Evolutionary conservation across 441 rosid species (phyloP).

Genomic region (Populus trichocarpa): DNA sequence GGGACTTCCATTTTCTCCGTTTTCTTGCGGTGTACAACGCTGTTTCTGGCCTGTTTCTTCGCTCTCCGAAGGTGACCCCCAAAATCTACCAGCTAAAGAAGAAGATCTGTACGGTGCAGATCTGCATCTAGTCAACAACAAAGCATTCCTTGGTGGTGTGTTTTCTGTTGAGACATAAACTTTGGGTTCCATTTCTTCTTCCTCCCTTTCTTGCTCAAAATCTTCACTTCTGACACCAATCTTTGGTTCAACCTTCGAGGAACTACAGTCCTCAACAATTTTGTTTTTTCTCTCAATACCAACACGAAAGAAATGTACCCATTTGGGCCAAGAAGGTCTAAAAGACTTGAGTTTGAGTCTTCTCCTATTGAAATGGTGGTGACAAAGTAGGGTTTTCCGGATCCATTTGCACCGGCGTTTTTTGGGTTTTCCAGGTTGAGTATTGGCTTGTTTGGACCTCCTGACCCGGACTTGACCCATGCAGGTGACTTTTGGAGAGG

Average conservation of each 20-base stretch:
- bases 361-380: slow-evolving; percentile 2
- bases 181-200: slow-evolving; percentile 27
- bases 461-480: slow-evolving; percentile 90
- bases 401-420: slow-evolving; percentile 50
- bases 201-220: slow-evolving; percentile 18
- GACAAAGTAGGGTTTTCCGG: slow-evolving; percentile 35
- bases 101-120: slow-evolving; percentile 88
- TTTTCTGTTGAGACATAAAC: slow-evolving; percentile 28
- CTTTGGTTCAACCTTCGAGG: slow-evolving; percentile 31
- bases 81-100: slow-evolving; percentile 67
- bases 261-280: slow-evolving; percentile 27
- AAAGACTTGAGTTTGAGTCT: slow-evolving; percentile 28
- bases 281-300: slow-evolving; percentile 28
- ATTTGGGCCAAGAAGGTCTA: slow-evolving; percentile 42
- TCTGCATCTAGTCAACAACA: slow-evolving; percentile 67
- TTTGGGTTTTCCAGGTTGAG: slow-evolving; percentile 20
- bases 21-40: slow-evolving; percentile 23
- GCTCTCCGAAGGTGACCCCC: slow-evolving; percentile 56
- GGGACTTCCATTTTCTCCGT: slow-evolving; percentile 24
- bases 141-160: slow-evolving; percentile 69
- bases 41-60: slow-evolving; percentile 30
- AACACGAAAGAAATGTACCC: slow-evolving; percentile 28
- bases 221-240: slow-evolving; percentile 27
- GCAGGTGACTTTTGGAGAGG: slow-evolving; percentile 96
- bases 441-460: slow-evolving; percentile 41